Evolutionary conservation across 2,329 filamentous ascomycete species (phyloP).

Genomic region (Pyrenophora graminea): DNA sequence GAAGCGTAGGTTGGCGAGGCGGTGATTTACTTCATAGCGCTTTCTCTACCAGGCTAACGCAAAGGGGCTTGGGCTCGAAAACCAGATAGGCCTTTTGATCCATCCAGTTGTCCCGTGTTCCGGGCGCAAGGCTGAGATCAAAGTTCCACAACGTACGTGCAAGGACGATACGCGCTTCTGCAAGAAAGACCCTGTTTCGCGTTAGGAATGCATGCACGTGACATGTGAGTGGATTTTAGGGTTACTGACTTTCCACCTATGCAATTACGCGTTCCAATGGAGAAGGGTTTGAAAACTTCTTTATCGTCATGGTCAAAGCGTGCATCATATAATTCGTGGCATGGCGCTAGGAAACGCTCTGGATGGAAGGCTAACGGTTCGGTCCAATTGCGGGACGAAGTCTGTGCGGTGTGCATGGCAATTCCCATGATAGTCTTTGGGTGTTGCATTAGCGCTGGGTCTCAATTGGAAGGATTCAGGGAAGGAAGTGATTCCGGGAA

Average conservation of each 20-base stretch:
- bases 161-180: neutral
- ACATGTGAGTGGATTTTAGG: neutral
- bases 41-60: neutral
- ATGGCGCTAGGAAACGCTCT: no score
- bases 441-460: neutral
- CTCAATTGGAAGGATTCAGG: neutral
- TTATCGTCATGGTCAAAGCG: no score
- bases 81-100: slow-evolving; percentile 6
- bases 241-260: no score
- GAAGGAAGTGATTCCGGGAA: no score
- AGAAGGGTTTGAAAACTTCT: no score
- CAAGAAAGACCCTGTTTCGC: neutral
- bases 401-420: slow-evolving; percentile 2
- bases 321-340: no score
- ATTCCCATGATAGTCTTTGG: neutral
- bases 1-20: no score
- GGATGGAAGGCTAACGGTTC: no score
- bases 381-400: neutral
- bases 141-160: slow-evolving; percentile 3
- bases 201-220: neutral
- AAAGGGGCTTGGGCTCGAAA: slow-evolving; percentile 1
- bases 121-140: neutral
- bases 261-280: no score
- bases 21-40: neutral
- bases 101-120: neutral